Percentiles rank a stretch among this genome's conserved stretches.
phyloP scores from a whole-genome alignment of 192 early-diverging fungal species.

The Coemansia sp. region DNA sequence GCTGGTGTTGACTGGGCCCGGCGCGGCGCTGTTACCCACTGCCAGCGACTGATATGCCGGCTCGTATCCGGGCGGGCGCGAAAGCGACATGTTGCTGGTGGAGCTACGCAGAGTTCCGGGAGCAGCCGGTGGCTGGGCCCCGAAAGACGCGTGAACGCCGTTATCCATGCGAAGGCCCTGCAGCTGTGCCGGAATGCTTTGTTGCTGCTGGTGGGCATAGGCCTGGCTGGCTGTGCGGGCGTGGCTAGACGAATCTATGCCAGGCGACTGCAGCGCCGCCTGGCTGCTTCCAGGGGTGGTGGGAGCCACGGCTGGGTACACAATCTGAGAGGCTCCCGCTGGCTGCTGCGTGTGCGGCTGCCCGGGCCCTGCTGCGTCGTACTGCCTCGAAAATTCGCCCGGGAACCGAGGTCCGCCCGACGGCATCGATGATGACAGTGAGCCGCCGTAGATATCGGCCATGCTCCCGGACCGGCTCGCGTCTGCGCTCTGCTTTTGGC shows the following conservation, averaged over 20 bases:
- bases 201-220: background rate
- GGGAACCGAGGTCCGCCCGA: constrained; percentile 21
- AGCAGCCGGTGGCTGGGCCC: background rate
- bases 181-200: background rate
- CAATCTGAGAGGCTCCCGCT: constrained; percentile 11
- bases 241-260: background rate
- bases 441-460: constrained; percentile 9
- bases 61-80: constrained; percentile 1
- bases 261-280: background rate
- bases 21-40: constrained; percentile 1
- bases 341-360: too few relatives aligned
- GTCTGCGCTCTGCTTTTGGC: constrained; percentile 21
- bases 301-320: constrained; percentile 12
- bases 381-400: background rate
- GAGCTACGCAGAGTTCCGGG: background rate
- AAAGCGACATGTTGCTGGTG: constrained; percentile 5
- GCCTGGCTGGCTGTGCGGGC: constrained; percentile 9
- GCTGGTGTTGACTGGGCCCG: background rate
- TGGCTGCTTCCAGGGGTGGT: background rate
- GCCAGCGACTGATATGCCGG: constrained; percentile 18
- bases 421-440: constrained; percentile 29
- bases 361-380: background rate
- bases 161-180: too few relatives aligned
- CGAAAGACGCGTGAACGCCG: too few relatives aligned
- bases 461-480: constrained; percentile 2